Evolutionary conservation across 345 rosid genomes (phyloP).

Genomic region (Adansonia digitata): DNA sequence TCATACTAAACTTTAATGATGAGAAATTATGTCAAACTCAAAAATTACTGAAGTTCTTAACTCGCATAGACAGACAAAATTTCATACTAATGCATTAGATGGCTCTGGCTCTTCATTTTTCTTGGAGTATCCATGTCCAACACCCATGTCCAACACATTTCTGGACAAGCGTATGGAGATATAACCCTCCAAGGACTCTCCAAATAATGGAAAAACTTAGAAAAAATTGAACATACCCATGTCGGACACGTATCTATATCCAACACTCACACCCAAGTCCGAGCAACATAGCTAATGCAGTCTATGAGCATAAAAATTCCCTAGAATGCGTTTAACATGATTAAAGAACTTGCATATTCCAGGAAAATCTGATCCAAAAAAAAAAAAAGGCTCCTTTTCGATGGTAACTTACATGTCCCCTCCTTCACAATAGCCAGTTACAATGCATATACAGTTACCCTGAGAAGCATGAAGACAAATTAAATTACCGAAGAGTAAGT

Average conservation of each 20-base stretch:
- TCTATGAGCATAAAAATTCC: neutral
- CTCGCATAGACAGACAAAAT: neutral
- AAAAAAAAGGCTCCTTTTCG: neutral
- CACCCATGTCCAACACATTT: too few relatives aligned
- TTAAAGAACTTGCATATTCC: neutral
- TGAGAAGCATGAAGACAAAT: slow-evolving; percentile 22
- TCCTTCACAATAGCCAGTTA: slow-evolving; percentile 78
- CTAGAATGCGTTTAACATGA: neutral
- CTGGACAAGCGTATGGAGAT: too few relatives aligned
- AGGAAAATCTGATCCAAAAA: neutral
- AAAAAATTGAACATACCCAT: too few relatives aligned
- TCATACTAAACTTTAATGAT: neutral
- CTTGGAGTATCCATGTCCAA: too few relatives aligned
- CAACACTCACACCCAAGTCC: too few relatives aligned
- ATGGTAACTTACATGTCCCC: slow-evolving; percentile 77
- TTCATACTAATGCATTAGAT: too few relatives aligned
- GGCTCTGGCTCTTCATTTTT: too few relatives aligned
- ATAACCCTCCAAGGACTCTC: too few relatives aligned
- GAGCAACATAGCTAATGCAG: too few relatives aligned
- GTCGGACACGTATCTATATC: too few relatives aligned
- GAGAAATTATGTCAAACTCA: neutral
- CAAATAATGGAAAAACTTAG: too few relatives aligned
- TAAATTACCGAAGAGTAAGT: slow-evolving; percentile 6
- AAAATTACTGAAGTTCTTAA: neutral
- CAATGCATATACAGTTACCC: slow-evolving; percentile 72